Percentiles rank a stretch among this genome's conserved stretches.
These are phyloP conservation scores for Rhodotorula graminis DNA, from an alignment of 768 basidiomycete genomes.

Conservation along the genomic window DNA sequence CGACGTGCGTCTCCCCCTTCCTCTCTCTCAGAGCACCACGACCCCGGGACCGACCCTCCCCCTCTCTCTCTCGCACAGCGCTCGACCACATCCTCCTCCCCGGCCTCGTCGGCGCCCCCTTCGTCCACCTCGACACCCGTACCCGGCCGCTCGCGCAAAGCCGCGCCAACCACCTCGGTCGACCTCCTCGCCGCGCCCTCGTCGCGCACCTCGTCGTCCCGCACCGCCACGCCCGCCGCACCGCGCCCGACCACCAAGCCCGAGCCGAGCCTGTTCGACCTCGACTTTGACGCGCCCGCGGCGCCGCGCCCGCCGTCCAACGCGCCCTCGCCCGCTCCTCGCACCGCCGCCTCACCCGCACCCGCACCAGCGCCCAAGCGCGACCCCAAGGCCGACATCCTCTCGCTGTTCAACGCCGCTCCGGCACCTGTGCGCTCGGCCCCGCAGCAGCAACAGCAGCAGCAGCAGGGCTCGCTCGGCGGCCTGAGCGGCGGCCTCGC, in stretches of 20 bases:
- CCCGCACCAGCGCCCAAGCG: constrained; percentile 8
- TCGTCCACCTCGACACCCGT: constrained; percentile 30
- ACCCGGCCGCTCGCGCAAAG: constrained; percentile 3
- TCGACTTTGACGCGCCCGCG: constrained; percentile 66
- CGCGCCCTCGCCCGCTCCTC: constrained; percentile 37
- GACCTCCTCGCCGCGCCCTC: constrained; percentile 40
- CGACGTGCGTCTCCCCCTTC: constrained; percentile 37
- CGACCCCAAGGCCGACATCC: constrained; percentile 66
- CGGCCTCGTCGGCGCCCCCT: constrained; percentile 31
- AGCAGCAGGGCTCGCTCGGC: background rate
- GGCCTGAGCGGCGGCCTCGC: constrained; percentile 13
- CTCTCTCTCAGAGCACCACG: background rate
- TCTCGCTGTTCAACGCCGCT: constrained; percentile 67
- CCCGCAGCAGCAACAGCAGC: background rate
- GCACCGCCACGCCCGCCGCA: no score
- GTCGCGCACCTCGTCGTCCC: background rate
- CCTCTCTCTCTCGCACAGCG: constrained; percentile 45
- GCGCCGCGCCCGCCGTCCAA: constrained; percentile 44
- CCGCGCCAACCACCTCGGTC: constrained; percentile 22
- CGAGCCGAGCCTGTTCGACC: constrained; percentile 67
- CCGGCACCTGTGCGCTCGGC: constrained; percentile 42
- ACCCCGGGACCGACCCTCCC: background rate
- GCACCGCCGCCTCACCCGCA: no score
- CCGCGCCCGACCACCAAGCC: constrained; percentile 6
- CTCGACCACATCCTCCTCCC: constrained; percentile 44